Evolutionary conservation across 257 asterid genomes (phyloP).

Genomic region (Primulina eburnea): DNA sequence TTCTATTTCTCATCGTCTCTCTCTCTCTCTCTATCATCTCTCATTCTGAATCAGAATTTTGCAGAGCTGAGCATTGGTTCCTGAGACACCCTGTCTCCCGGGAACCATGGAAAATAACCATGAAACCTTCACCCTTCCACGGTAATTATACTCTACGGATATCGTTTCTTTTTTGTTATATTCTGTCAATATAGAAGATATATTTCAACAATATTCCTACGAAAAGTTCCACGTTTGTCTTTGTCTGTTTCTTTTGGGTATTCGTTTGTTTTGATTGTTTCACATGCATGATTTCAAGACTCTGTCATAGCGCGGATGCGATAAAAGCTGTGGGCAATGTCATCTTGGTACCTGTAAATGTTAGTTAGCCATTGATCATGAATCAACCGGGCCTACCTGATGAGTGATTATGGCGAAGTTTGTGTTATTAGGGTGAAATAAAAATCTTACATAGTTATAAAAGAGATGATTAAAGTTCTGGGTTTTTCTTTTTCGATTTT

Average conservation of each 20-base stretch:
- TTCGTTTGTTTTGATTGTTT: background rate
- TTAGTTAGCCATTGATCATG: too few species aligned
- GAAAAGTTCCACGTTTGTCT: background rate
- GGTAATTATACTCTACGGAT: conserved; percentile 35
- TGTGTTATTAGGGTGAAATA: too few species aligned
- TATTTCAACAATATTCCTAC: conserved; percentile 2
- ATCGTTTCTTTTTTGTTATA: background rate
- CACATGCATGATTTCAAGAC: background rate
- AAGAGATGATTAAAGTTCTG: too few species aligned
- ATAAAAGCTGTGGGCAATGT: too few species aligned
- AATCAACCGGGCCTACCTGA: too few species aligned
- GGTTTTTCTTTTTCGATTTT: too few species aligned
- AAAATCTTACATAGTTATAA: too few species aligned
- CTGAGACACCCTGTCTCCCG: conserved; percentile 42
- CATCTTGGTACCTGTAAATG: too few species aligned
- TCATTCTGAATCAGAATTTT: conserved; percentile 26
- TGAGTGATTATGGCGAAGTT: too few species aligned
- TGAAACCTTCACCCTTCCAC: conserved; percentile 39
- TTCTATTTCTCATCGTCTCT: too few species aligned
- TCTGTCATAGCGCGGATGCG: too few species aligned
- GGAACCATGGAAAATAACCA: conserved; percentile 60
- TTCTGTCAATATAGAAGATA: background rate
- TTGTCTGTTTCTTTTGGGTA: background rate
- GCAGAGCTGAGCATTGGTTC: conserved; percentile 39
- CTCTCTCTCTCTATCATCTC: conserved; percentile 23